Conservation (phyloP, 2,329 filamentous ascomycete genomes). For the Hymenoscyphus repandus region DNA sequence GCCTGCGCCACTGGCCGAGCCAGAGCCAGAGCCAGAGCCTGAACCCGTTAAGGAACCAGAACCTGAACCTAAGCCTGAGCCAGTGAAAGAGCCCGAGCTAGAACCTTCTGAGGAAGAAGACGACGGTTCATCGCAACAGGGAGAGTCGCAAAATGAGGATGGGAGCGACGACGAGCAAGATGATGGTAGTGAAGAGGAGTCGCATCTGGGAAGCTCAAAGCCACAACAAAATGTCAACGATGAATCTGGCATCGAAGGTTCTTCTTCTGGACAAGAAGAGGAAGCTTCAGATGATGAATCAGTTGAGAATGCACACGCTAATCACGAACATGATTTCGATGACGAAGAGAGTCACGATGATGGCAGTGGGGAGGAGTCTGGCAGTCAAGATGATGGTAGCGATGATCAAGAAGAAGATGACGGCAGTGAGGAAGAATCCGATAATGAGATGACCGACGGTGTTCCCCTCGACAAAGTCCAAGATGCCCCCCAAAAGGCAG, state of each 20-base stretch:
- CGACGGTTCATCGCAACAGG: constrained; percentile 1
- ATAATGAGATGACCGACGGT: constrained; percentile 6
- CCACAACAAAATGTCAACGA: no score
- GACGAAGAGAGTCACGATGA: neutral
- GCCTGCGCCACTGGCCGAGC: constrained; percentile 15
- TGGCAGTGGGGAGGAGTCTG: neutral
- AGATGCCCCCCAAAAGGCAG: neutral
- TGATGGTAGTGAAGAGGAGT: neutral
- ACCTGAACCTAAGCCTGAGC: neutral
- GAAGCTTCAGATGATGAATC: constrained; percentile 4
- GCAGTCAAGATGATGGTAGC: constrained; percentile 3
- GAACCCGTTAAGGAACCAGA: constrained; percentile 2
- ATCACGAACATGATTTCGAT: neutral
- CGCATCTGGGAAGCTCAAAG: neutral
- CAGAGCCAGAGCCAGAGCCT: constrained; percentile 14
- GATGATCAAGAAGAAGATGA: constrained; percentile 3
- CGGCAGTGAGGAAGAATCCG: constrained; percentile 8
- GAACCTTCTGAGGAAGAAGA: neutral
- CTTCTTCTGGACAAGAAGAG: constrained; percentile 6
- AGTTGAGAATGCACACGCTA: neutral
- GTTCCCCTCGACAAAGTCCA: constrained; percentile 8
- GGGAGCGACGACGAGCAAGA: constrained; percentile 4
- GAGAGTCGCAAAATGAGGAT: constrained; percentile 7
- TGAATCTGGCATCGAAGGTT: no score
- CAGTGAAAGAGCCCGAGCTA: neutral